These are phyloP conservation scores for Ogataea methylovora DNA, from an alignment of 805 yeast genomes.

Conservation along the genomic window DNA sequence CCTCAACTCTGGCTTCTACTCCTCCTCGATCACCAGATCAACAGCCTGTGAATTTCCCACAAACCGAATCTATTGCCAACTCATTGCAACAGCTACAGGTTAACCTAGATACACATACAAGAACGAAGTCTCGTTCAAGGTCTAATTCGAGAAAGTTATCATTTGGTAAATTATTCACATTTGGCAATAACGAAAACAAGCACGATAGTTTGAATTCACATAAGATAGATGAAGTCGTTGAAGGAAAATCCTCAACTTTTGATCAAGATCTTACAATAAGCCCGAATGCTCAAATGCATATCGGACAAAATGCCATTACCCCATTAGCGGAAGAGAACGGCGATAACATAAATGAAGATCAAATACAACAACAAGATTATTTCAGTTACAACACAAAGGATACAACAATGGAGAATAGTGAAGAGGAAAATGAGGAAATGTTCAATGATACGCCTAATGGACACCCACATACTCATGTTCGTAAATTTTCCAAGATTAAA, in stretches of 20 bases:
- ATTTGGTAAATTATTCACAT: slow-evolving; percentile 30
- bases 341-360: too few relatives aligned
- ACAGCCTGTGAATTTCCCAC: slow-evolving; percentile 4
- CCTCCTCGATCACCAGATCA: slow-evolving; percentile 10
- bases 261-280: neutral
- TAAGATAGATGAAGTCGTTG: neutral
- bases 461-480: neutral
- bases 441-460: slow-evolving; percentile 1
- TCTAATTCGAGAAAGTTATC: slow-evolving; percentile 30
- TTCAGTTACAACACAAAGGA: too few relatives aligned
- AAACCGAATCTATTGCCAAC: neutral
- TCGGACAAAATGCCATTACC: too few relatives aligned
- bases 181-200: slow-evolving; percentile 16
- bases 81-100: slow-evolving; percentile 4
- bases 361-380: too few relatives aligned
- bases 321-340: too few relatives aligned
- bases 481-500: slow-evolving; percentile 19
- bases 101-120: slow-evolving; percentile 6
- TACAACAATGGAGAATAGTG: slow-evolving; percentile 1
- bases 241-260: neutral
- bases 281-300: too few relatives aligned
- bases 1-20: slow-evolving; percentile 3
- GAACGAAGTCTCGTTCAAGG: slow-evolving; percentile 26
- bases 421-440: slow-evolving; percentile 1
- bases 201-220: slow-evolving; percentile 1